These are phyloP conservation scores for Arxiozyma slooffiae DNA, from an alignment of 1,139 yeast species.

Conservation along the genomic window DNA sequence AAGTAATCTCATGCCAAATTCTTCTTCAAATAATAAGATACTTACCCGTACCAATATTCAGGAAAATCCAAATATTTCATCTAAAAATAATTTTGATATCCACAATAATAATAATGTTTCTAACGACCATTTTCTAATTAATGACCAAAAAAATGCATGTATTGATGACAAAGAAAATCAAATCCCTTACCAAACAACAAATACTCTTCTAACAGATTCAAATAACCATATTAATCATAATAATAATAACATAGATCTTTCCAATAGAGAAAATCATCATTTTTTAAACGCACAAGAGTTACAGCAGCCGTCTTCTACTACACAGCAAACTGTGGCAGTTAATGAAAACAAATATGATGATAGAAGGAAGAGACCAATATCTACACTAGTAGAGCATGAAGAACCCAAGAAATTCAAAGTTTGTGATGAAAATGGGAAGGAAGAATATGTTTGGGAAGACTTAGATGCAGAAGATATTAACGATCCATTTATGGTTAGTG, in stretches of 20 bases:
- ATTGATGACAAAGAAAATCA: constrained; percentile 21
- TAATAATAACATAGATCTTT: background rate
- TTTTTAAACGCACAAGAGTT: background rate
- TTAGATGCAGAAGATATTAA: constrained; percentile 82
- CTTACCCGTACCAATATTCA: constrained; percentile 9
- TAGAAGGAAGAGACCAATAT: constrained; percentile 28
- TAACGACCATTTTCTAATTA: background rate
- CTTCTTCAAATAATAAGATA: constrained; percentile 9
- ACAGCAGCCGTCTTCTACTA: background rate
- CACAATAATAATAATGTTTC: background rate
- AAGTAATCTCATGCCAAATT: constrained; percentile 4
- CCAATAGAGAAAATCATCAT: background rate
- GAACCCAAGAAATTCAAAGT: constrained; percentile 29
- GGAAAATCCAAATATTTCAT: constrained; percentile 2
- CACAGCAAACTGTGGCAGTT: constrained; percentile 2
- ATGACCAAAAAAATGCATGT: background rate
- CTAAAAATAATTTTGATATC: background rate
- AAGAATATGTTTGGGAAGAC: constrained; percentile 68
- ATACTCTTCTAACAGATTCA: background rate
- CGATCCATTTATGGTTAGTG: constrained; percentile 93
- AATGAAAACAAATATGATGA: constrained; percentile 11
- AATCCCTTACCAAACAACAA: constrained; percentile 11
- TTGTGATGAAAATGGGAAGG: constrained; percentile 26
- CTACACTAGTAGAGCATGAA: constrained; percentile 29
- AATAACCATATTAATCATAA: no score